phyloP scores from a whole-genome alignment of 495 filamentous ascomycete species.

The Margaritispora aquatica region DNA sequence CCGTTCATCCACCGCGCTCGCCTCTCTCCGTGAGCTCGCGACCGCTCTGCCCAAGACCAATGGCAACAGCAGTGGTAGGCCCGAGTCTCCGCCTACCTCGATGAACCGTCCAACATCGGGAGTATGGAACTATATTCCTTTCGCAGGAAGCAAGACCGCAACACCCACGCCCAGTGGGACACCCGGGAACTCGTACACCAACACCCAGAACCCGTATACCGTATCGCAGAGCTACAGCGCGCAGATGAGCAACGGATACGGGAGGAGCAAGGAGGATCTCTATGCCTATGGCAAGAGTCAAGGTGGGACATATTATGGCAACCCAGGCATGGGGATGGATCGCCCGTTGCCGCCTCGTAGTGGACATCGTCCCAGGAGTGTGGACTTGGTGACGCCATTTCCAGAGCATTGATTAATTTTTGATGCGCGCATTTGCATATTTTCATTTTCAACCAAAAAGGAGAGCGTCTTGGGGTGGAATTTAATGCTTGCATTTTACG shows the following conservation, averaged over 20 bases:
- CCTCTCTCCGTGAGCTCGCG: constrained; percentile 16
- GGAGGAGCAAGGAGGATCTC: constrained; percentile 12
- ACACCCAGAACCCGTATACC: not conserved
- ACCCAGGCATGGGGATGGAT: constrained; percentile 23
- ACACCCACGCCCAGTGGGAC: constrained; percentile 14
- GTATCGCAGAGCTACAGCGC: constrained; percentile 9
- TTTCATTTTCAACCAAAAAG: not conserved
- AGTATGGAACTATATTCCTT: constrained; percentile 24
- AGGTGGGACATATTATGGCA: constrained; percentile 3
- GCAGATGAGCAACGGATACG: not conserved
- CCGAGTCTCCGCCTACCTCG: constrained; percentile 11
- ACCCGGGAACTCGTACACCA: constrained; percentile 12
- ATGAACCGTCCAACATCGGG: constrained; percentile 10
- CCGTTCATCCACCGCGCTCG: constrained; percentile 15
- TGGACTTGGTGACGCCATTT: constrained; percentile 25
- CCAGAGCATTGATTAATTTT: not conserved
- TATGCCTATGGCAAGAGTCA: constrained; percentile 14
- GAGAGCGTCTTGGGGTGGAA: not conserved
- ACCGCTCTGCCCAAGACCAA: constrained; percentile 17
- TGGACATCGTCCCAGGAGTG: constrained; percentile 23
- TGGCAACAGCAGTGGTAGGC: not conserved
- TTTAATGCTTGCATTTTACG: not conserved
- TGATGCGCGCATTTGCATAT: not conserved
- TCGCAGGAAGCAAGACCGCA: constrained; percentile 9
- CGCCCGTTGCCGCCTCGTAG: constrained; percentile 21